Percentiles rank a stretch among this genome's conserved stretches.
Conservation (phyloP, 495 filamentous ascomycete genomes). For the Pseudomonodictys pantanalensis region DNA sequence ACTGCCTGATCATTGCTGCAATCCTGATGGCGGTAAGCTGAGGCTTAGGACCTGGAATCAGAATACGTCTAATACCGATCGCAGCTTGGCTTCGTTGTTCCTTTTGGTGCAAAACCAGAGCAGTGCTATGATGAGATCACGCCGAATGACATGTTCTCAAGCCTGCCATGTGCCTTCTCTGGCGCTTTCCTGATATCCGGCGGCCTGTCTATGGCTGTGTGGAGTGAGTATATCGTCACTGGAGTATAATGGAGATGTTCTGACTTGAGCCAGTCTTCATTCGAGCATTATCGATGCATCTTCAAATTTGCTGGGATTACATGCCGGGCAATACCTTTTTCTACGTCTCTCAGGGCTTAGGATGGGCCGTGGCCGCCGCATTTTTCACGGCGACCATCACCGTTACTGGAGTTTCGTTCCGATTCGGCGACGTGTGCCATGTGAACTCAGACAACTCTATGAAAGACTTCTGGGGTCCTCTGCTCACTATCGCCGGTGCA, state of each 20-base stretch:
- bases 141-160: constrained; percentile 86
- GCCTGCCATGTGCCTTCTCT: constrained; percentile 78
- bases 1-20: constrained; percentile 73
- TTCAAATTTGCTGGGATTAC: constrained; percentile 97
- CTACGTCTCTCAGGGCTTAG: constrained; percentile 73
- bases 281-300: constrained; percentile 84
- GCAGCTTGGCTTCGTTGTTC: constrained; percentile 84
- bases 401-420: constrained; percentile 88
- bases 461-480: constrained; percentile 84
- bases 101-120: constrained; percentile 72
- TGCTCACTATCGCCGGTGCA: constrained; percentile 73
- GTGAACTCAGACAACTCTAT: constrained; percentile 82
- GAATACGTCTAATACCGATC: constrained; percentile 29
- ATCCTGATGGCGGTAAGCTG: constrained; percentile 72
- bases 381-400: constrained; percentile 71
- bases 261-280: constrained; percentile 61
- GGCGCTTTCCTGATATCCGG: constrained; percentile 81
- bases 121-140: constrained; percentile 90
- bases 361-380: constrained; percentile 78
- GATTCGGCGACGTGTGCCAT: constrained; percentile 87
- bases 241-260: not conserved
- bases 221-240: constrained; percentile 53
- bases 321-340: constrained; percentile 87
- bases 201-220: constrained; percentile 77
- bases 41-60: not conserved